Evolutionary conservation across 495 filamentous ascomycete genomes (phyloP).

Genomic region (Bacidia gigantensis): DNA sequence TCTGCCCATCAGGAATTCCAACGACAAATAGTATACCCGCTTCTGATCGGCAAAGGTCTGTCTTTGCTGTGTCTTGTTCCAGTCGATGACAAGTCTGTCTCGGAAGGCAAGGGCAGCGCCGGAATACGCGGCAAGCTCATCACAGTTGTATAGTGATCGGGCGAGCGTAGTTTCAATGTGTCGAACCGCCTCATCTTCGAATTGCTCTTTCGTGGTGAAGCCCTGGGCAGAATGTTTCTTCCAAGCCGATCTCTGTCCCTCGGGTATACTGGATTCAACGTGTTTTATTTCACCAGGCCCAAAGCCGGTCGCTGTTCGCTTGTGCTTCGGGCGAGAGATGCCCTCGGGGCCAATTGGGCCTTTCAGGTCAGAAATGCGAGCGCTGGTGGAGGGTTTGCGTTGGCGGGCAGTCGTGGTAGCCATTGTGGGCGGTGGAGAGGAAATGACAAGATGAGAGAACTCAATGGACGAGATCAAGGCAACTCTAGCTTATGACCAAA

Average conservation of each 20-base stretch:
- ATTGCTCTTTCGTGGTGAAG: neutral
- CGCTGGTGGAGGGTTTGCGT: constrained; percentile 63
- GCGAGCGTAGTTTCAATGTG: constrained; percentile 96
- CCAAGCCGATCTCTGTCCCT: constrained; percentile 68
- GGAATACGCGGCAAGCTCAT: constrained; percentile 85
- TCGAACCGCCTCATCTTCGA: constrained; percentile 64
- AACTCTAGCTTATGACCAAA: neutral
- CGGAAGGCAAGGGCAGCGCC: constrained; percentile 83
- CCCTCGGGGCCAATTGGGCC: constrained; percentile 63
- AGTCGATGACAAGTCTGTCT: constrained; percentile 84
- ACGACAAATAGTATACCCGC: constrained; percentile 87
- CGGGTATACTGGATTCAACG: constrained; percentile 81
- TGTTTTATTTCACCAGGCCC: constrained; percentile 81
- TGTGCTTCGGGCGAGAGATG: constrained; percentile 72
- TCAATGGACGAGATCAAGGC: neutral
- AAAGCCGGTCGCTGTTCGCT: constrained; percentile 84
- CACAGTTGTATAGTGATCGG: constrained; percentile 94
- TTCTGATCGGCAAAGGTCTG: constrained; percentile 86
- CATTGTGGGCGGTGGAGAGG: constrained; percentile 11
- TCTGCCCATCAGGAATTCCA: constrained; percentile 95
- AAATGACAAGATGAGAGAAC: neutral
- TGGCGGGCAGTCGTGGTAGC: constrained; percentile 32
- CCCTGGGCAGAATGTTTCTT: neutral
- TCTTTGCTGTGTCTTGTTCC: constrained; percentile 94
- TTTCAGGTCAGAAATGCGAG: constrained; percentile 68